phyloP scores from a whole-genome alignment of 768 basidiomycete genomes.

The Kwoniella bestiolae region DNA sequence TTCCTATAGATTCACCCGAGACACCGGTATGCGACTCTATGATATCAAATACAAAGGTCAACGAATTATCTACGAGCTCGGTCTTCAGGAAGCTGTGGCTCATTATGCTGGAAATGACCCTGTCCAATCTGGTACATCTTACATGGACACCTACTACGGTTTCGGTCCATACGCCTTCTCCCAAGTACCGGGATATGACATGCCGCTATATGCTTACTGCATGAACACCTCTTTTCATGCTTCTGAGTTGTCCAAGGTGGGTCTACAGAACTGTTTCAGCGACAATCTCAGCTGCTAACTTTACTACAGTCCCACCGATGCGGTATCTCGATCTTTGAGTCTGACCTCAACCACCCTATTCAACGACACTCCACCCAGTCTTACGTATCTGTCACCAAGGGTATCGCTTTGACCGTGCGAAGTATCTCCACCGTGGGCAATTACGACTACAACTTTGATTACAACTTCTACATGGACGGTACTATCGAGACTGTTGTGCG shows the following conservation, averaged over 20 bases:
- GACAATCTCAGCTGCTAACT: neutral
- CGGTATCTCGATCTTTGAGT: slow-evolving; percentile 50
- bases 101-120: slow-evolving; percentile 65
- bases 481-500: slow-evolving; percentile 69
- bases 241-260: slow-evolving; percentile 41
- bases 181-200: slow-evolving; percentile 52
- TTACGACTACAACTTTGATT: slow-evolving; percentile 62
- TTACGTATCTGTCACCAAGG: slow-evolving; percentile 45
- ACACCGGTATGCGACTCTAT: slow-evolving; percentile 59
- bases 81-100: slow-evolving; percentile 65
- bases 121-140: slow-evolving; percentile 66
- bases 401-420: slow-evolving; percentile 34
- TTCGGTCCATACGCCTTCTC: slow-evolving; percentile 52
- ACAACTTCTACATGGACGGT: slow-evolving; percentile 69
- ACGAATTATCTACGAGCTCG: slow-evolving; percentile 67
- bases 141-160: slow-evolving; percentile 61
- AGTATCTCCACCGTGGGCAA: slow-evolving; percentile 51
- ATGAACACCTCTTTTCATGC: slow-evolving; percentile 52
- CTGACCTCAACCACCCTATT: slow-evolving; percentile 44
- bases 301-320: slow-evolving; percentile 40
- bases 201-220: slow-evolving; percentile 48
- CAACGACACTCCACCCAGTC: slow-evolving; percentile 41
- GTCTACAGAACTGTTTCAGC: neutral
- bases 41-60: slow-evolving; percentile 66
- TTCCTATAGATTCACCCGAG: slow-evolving; percentile 18